phyloP scores from a whole-genome alignment of 345 rosid genomes.

The Linum usitatissimum region DNA sequence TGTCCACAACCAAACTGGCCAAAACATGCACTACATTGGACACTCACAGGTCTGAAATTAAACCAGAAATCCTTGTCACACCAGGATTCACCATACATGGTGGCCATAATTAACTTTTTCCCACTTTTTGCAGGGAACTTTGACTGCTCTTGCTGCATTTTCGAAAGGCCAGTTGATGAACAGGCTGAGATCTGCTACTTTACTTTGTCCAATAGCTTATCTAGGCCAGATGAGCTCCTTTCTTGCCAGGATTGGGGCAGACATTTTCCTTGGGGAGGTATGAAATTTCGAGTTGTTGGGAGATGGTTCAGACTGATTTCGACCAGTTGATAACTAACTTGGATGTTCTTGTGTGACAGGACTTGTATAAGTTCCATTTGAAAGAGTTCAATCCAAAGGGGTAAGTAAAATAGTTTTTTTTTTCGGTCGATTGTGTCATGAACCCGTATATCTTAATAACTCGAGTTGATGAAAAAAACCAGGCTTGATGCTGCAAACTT shows the following conservation, averaged over 20 bases:
- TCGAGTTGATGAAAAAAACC: conserved; percentile 4
- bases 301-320: neutral
- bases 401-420: conserved; percentile 14
- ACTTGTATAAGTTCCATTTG: conserved; percentile 26
- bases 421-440: neutral
- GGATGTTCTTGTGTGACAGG: conserved; percentile 21
- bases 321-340: neutral
- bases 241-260: conserved; percentile 27
- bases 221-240: conserved; percentile 32
- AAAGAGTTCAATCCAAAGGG: conserved; percentile 32
- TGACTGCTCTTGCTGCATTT: conserved; percentile 41
- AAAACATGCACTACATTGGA: conserved; percentile 24
- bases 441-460: neutral
- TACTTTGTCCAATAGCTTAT: conserved; percentile 42
- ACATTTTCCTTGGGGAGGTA: conserved; percentile 33
- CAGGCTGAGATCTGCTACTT: conserved; percentile 40
- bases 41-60: conserved; percentile 27
- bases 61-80: neutral
- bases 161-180: conserved; percentile 27
- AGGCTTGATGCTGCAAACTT: conserved; percentile 26
- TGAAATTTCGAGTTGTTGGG: neutral
- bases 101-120: neutral
- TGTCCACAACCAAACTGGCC: conserved; percentile 19
- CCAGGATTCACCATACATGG: neutral
- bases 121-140: conserved; percentile 29